These are phyloP conservation scores for Sugiyamaella xylanicola DNA, from an alignment of 1,139 yeast species.

Conservation along the genomic window DNA sequence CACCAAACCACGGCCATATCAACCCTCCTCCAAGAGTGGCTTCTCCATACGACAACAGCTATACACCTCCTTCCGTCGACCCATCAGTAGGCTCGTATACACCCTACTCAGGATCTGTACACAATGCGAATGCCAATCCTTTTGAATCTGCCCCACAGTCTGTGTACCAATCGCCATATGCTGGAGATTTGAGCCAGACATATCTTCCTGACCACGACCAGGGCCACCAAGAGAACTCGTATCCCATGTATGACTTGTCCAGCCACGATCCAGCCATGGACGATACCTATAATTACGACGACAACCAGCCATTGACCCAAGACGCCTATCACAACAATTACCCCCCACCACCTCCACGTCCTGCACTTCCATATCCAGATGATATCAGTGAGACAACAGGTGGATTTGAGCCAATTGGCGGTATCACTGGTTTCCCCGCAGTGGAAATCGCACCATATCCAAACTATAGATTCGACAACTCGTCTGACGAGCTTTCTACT, in stretches of 20 bases:
- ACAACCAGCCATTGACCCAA: constrained; percentile 29
- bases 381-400: constrained; percentile 27
- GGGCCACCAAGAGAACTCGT: constrained; percentile 19
- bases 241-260: constrained; percentile 32
- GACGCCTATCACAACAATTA: constrained; percentile 8
- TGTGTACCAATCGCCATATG: constrained; percentile 11
- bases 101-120: constrained; percentile 22
- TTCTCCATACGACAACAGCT: constrained; percentile 13
- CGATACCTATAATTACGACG: constrained; percentile 29
- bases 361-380: constrained; percentile 32
- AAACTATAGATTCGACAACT: constrained; percentile 13
- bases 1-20: not conserved
- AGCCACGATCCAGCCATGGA: constrained; percentile 29
- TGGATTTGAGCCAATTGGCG: constrained; percentile 35
- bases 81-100: constrained; percentile 24
- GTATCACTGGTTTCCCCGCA: constrained; percentile 34
- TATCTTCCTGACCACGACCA: constrained; percentile 8
- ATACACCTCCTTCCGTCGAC: constrained; percentile 22
- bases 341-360: not conserved
- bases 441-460: constrained; percentile 17
- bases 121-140: not conserved
- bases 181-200: constrained; percentile 11
- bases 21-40: constrained; percentile 16
- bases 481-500: constrained; percentile 13
- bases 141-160: constrained; percentile 4